Conservation (phyloP, 1,284 basidiomycete species). For the Ustilago cynodontis region DNA sequence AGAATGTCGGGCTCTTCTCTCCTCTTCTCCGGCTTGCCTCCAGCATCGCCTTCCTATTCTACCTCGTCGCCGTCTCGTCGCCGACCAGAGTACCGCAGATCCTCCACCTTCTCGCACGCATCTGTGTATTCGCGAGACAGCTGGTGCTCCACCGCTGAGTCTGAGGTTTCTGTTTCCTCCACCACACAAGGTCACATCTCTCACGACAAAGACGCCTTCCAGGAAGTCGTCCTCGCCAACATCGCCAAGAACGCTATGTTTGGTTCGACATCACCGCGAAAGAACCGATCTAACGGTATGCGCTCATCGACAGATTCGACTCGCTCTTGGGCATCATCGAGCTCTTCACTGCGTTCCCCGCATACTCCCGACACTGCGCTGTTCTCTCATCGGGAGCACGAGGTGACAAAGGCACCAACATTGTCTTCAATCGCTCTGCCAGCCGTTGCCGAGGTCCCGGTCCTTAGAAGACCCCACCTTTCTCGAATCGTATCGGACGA, state of each 20-base stretch:
- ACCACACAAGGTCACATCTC: conserved; percentile 31
- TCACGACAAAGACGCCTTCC: conserved; percentile 27
- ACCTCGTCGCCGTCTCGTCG: conserved; percentile 10
- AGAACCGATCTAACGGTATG: conserved; percentile 15
- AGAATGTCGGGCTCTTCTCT: conserved; percentile 36
- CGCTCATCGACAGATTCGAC: conserved; percentile 32
- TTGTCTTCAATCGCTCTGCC: conserved; percentile 15
- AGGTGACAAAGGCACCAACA: conserved; percentile 26
- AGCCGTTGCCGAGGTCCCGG: conserved; percentile 13
- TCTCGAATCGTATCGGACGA: conserved; percentile 29
- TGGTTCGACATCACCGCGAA: conserved; percentile 45
- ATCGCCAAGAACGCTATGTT: conserved; percentile 36
- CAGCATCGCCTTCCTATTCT: conserved; percentile 11
- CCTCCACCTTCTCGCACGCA: conserved; percentile 28
- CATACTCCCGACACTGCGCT: conserved; percentile 19
- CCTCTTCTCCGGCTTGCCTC: conserved; percentile 17
- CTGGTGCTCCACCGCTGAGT: conserved; percentile 35
- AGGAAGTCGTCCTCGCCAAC: conserved; percentile 23
- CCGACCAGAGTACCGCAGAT: conserved; percentile 24
- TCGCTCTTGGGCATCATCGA: conserved; percentile 26
- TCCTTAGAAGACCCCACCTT: conserved; percentile 14
- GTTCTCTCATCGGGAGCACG: conserved; percentile 25
- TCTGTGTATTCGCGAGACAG: conserved; percentile 35
- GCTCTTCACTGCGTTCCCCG: conserved; percentile 30
- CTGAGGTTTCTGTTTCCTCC: conserved; percentile 20